Evolutionary conservation across 1,284 basidiomycete species (phyloP).

Genomic region (Fomitopsis palustris): DNA sequence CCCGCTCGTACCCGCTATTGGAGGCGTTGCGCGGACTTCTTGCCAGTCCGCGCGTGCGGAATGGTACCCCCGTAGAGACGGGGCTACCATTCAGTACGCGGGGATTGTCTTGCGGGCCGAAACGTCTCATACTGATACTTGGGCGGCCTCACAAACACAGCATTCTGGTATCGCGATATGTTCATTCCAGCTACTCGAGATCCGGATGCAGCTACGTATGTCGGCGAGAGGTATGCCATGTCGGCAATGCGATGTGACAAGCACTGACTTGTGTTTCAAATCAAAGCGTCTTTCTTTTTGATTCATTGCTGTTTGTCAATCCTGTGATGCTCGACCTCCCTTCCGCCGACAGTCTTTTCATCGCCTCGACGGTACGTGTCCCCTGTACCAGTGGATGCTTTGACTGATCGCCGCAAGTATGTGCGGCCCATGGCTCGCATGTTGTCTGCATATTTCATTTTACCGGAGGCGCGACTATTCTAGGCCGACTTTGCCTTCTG

Average conservation of each 20-base stretch:
- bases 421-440: not conserved
- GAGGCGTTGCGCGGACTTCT: not conserved
- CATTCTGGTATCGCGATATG: not conserved
- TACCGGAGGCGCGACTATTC: not conserved
- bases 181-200: not conserved
- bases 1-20: not conserved
- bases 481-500: not conserved
- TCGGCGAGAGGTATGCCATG: not conserved
- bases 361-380: no score
- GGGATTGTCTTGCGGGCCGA: conserved; percentile 1
- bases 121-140: not conserved
- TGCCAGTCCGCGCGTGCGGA: not conserved
- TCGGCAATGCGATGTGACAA: not conserved
- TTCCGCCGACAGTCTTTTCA: not conserved
- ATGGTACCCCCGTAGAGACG: not conserved
- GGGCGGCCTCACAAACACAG: not conserved
- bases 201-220: not conserved
- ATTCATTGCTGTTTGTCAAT: not conserved
- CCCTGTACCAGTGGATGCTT: not conserved
- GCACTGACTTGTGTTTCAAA: not conserved
- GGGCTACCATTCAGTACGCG: conserved; percentile 4
- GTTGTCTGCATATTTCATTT: not conserved
- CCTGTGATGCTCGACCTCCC: not conserved
- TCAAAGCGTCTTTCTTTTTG: not conserved
- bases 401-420: not conserved